A percentile compares a stretch with the other conserved stretches of the same genome.
phyloP scores from a whole-genome alignment of 2,329 filamentous ascomycete genomes.

The Paramyrothecium roridum region DNA sequence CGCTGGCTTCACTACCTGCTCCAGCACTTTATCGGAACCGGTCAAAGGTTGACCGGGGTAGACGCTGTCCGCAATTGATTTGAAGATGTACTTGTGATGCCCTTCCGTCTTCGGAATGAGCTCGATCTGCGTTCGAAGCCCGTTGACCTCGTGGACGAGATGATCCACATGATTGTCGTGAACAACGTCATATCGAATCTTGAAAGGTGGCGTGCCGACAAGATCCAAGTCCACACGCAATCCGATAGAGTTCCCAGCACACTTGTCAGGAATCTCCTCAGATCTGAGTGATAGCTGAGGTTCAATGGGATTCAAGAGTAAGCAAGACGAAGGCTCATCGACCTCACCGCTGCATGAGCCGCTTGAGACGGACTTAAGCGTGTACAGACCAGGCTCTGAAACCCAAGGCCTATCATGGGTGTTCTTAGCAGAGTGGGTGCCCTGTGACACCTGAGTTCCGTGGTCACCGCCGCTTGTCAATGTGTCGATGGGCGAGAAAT shows the following conservation, averaged over 20 bases:
- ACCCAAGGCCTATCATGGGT: constrained; percentile 65
- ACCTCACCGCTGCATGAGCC: constrained; percentile 84
- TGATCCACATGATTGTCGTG: constrained; percentile 56
- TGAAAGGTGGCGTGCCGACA: constrained; percentile 88
- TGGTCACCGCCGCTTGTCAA: constrained; percentile 70
- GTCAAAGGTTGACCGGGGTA: constrained; percentile 67
- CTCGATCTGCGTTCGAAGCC: constrained; percentile 78
- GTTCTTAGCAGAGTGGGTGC: constrained; percentile 59
- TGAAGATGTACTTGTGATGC: constrained; percentile 82
- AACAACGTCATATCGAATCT: constrained; percentile 72
- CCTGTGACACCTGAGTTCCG: constrained; percentile 53
- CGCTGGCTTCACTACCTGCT: constrained; percentile 91
- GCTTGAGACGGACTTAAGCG: constrained; percentile 73
- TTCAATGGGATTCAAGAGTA: constrained; percentile 86
- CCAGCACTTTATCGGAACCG: constrained; percentile 61
- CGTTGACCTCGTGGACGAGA: constrained; percentile 57
- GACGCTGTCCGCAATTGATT: constrained; percentile 75
- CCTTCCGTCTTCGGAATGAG: constrained; percentile 79
- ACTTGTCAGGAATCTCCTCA: constrained; percentile 90
- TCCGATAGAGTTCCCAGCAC: constrained; percentile 89
- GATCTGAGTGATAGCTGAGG: constrained; percentile 71
- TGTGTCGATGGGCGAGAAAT: constrained; percentile 73
- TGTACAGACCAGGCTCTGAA: constrained; percentile 80
- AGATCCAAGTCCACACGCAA: constrained; percentile 85
- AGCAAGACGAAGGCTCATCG: constrained; percentile 88